A percentile compares a stretch with the other conserved stretches of the same genome.
These are phyloP conservation scores for Vachellia pachyceras DNA, from an alignment of 306 rosid species.

Conservation along the genomic window DNA sequence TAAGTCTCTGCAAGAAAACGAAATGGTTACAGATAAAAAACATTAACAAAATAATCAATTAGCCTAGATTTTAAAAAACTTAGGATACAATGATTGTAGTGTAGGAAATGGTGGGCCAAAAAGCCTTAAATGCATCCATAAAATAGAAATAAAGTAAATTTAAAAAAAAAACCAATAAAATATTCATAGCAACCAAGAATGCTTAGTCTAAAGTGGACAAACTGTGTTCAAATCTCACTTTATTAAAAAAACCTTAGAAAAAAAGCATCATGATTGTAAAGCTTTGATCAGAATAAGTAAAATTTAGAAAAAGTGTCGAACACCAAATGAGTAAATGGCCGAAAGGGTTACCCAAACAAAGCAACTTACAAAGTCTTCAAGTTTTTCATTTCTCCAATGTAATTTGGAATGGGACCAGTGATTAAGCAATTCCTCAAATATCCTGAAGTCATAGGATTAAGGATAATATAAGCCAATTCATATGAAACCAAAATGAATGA, in stretches of 20 bases:
- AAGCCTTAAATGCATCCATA: background rate
- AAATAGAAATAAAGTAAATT: background rate
- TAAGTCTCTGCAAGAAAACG: slow-evolving; percentile 60
- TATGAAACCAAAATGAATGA: slow-evolving; percentile 9
- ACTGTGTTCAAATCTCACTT: too few relatives aligned
- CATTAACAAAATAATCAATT: background rate
- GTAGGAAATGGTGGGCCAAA: background rate
- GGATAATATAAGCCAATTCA: slow-evolving; percentile 29
- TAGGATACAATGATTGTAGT: background rate
- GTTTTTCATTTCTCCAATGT: slow-evolving; percentile 23
- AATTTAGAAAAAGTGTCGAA: too few relatives aligned
- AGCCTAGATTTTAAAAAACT: too few relatives aligned
- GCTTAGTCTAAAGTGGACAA: too few relatives aligned
- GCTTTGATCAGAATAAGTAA: too few relatives aligned
- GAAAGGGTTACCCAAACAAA: background rate
- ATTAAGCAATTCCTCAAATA: slow-evolving; percentile 73
- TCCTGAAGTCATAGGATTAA: slow-evolving; percentile 51
- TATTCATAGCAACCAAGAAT: too few relatives aligned
- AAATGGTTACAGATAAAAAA: slow-evolving; percentile 1
- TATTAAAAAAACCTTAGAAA: too few relatives aligned
- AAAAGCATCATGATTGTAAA: too few relatives aligned
- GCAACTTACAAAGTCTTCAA: slow-evolving; percentile 60
- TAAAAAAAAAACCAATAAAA: slow-evolving; percentile 19
- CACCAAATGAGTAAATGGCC: too few relatives aligned
- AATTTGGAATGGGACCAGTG: slow-evolving; percentile 46